Evolutionary conservation across 176 grass and related monocot genomes (phyloP).

Genomic region (Oryza rufipogon): DNA sequence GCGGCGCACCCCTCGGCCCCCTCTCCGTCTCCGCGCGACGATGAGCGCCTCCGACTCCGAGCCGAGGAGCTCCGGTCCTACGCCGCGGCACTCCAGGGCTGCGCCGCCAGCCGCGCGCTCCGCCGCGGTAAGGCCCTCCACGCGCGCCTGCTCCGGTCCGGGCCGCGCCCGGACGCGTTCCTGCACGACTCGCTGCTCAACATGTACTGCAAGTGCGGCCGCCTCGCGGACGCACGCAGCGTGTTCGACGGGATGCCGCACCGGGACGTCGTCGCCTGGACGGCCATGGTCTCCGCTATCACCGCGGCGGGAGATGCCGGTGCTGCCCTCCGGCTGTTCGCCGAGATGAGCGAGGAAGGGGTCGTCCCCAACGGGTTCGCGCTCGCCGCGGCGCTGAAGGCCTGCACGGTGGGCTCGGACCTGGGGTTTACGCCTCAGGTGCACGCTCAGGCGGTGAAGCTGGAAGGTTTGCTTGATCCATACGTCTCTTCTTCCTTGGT

Average conservation of each 20-base stretch:
- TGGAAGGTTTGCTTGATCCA: constrained; percentile 37
- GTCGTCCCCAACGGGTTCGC: constrained; percentile 31
- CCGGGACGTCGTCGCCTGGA: constrained; percentile 40
- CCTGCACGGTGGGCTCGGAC: constrained; percentile 26
- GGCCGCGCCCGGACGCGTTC: constrained; percentile 23
- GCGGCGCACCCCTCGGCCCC: not conserved
- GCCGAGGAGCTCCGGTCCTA: constrained; percentile 23
- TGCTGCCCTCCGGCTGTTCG: constrained; percentile 26
- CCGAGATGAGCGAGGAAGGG: constrained; percentile 15
- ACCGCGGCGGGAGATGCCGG: not conserved
- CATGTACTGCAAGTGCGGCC: constrained; percentile 26
- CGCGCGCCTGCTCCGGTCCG: constrained; percentile 36
- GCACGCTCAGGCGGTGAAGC: constrained; percentile 38
- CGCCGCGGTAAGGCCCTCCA: constrained; percentile 41
- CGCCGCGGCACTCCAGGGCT: constrained; percentile 31
- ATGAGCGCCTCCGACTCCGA: not conserved
- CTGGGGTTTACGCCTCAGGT: constrained; percentile 38
- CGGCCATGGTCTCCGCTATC: constrained; percentile 28
- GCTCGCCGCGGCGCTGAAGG: constrained; percentile 30
- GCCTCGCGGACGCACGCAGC: constrained; percentile 13
- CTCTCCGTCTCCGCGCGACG: not conserved
- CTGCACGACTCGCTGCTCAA: constrained; percentile 36
- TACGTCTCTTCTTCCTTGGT: constrained; percentile 43
- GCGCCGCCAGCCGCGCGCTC: constrained; percentile 23
- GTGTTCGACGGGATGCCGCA: constrained; percentile 62